Conservation (phyloP, 2,329 filamentous ascomycete genomes). For the Domatiomyces catenatus region DNA sequence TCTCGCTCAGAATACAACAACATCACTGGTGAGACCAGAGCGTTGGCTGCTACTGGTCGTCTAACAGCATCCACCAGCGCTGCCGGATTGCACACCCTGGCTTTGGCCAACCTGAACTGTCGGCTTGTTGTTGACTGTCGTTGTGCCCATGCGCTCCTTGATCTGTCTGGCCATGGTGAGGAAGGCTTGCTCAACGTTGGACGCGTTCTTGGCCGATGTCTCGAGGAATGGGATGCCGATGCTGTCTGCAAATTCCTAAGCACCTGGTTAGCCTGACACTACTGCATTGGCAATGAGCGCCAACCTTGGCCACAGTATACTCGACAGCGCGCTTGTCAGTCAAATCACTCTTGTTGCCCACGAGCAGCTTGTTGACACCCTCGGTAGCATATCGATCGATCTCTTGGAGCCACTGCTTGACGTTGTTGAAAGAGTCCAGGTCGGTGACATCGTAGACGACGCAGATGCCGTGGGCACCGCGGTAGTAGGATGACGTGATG, state of each 20-base stretch:
- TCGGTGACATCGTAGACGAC: slow-evolving; percentile 99
- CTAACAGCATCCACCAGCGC: slow-evolving; percentile 83
- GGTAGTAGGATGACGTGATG: slow-evolving; percentile 99
- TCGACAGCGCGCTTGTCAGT: slow-evolving; percentile 99
- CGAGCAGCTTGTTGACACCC: slow-evolving; percentile 97
- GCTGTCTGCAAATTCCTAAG: slow-evolving; percentile 93
- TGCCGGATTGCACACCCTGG: slow-evolving; percentile 79
- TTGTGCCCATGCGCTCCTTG: slow-evolving; percentile 98
- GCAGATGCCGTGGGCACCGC: slow-evolving; percentile 96
- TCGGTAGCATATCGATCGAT: slow-evolving; percentile 98
- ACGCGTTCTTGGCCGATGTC: slow-evolving; percentile 98
- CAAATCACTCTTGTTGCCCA: slow-evolving; percentile 99
- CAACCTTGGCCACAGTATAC: slow-evolving; percentile 97
- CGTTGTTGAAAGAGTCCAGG: slow-evolving; percentile 99
- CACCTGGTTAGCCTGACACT: slow-evolving; percentile 4
- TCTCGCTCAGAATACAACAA: background rate
- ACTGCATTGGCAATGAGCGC: slow-evolving; percentile 17
- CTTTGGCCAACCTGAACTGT: slow-evolving; percentile 91
- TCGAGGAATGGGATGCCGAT: slow-evolving; percentile 98
- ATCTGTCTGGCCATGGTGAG: slow-evolving; percentile 99
- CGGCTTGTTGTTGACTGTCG: slow-evolving; percentile 91
- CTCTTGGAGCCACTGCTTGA: slow-evolving; percentile 99
- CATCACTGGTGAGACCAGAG: background rate
- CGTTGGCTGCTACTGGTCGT: slow-evolving; percentile 11
- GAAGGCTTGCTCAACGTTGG: slow-evolving; percentile 99